Conservation (phyloP, 1,284 basidiomycete species). For the Trichosporon faecale region DNA sequence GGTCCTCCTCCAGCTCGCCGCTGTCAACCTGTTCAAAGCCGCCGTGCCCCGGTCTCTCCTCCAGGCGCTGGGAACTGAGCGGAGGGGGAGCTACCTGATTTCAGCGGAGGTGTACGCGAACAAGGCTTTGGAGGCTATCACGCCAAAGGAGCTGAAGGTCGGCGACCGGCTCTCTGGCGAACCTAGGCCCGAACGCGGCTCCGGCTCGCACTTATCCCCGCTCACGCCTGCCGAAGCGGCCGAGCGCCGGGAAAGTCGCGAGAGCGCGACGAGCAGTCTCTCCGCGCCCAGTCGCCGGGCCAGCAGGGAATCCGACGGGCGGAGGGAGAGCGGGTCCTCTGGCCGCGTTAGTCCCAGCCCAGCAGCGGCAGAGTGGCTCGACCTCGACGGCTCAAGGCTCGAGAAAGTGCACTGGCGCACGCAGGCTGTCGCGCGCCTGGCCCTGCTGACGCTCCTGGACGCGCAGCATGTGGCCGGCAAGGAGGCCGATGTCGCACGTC, state of each 20-base stretch:
- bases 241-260: not conserved
- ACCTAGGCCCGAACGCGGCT: not conserved
- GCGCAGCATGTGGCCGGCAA: not conserved
- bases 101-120: not conserved
- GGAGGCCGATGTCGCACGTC: not conserved
- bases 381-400: not conserved
- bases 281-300: not conserved
- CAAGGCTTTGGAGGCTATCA: not conserved
- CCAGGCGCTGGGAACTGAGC: not conserved
- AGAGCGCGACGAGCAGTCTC: not conserved
- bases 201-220: not conserved
- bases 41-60: not conserved
- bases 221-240: not conserved
- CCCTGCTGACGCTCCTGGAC: not conserved
- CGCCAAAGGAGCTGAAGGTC: not conserved
- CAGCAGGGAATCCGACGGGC: not conserved
- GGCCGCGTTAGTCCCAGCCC: not conserved
- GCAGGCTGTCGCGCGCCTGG: not conserved
- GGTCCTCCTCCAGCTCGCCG: constrained; percentile 1
- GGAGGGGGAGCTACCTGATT: not conserved
- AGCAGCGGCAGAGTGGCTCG: not conserved
- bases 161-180: not conserved
- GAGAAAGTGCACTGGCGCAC: not conserved
- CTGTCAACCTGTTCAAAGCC: constrained; percentile 1
- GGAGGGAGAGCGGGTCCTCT: not conserved